Base-by-base conservation (phyloP, 805 yeast species). In the Spencermartinsiella europaea region DNA sequence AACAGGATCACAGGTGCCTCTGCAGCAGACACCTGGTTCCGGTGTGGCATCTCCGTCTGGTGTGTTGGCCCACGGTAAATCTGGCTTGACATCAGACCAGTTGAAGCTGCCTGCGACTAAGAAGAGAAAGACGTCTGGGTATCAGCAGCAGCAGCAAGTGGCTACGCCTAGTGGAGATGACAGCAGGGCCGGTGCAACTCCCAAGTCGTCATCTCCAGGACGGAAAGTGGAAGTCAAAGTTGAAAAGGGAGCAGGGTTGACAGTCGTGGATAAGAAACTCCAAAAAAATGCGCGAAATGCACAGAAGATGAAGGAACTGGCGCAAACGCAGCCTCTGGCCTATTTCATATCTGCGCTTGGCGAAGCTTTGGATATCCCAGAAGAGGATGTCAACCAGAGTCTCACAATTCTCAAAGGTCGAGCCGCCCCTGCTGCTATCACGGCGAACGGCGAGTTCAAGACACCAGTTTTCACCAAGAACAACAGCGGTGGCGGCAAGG, bases 341-440 rank as follows among this genome's bases (percentile, higher is more conserved):
- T 65, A 56, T 49, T 60, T 63, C 44, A 43, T 64, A 28, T 51
- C 67, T 3, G 55, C 62, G 17, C 56, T 65, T 22, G 68, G 66
- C 3, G 63, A 66, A 15, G 63, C 62, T 7, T 52, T 66, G 41
- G 65, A 63, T 43, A 60, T 62, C 12, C 44, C 61, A 4, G 60
- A 63, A 8, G 63, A 60, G 19, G 68, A 62, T 33, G 52, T 62
- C 21, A 33, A 34, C 12, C 31, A 45, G 51, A 12, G 31, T 25
- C 25, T 21, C 39, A 7, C 38, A 40, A 39, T 40, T 42, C 27
- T 20, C 41, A 37, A 31, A 25, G 21, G 31, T 25, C n/a, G n/a
- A n/a, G n/a, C n/a, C n/a, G 38, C 31, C 8, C 34, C 44, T 3
- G 21, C 27, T 31, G 8, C 35, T n/a, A 41, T 43, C 12, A 25